Percentiles rank a stretch among this genome's conserved stretches.
These are phyloP conservation scores for Cryptococcus hybrid DNA, from an alignment of 1,284 basidiomycete species.

Conservation along the genomic window DNA sequence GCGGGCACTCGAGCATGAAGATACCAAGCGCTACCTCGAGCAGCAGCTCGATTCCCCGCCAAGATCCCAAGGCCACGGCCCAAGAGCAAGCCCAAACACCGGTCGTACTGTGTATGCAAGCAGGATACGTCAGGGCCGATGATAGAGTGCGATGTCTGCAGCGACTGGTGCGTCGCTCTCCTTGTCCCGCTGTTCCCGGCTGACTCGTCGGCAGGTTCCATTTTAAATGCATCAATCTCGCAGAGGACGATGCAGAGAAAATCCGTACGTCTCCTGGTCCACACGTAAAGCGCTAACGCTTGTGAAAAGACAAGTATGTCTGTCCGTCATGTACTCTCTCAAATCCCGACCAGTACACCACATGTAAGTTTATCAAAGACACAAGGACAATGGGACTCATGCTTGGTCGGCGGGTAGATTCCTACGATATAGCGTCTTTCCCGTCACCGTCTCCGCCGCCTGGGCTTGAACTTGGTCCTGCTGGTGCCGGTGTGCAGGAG, in stretches of 20 bases:
- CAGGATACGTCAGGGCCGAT: constrained; percentile 32
- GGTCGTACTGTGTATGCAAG: constrained; percentile 38
- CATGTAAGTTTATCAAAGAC: constrained; percentile 31
- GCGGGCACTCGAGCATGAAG: constrained; percentile 28
- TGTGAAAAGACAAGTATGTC: constrained; percentile 29
- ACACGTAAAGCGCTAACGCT: not conserved
- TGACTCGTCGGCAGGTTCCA: constrained; percentile 38
- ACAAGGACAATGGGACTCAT: not conserved
- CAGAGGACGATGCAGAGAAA: constrained; percentile 31
- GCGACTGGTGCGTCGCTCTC: constrained; percentile 38
- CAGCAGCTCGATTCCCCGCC: not conserved
- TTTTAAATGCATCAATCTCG: constrained; percentile 35
- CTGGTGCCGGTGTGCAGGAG: too few relatives aligned
- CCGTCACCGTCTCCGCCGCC: constrained; percentile 33
- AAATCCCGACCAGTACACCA: constrained; percentile 28
- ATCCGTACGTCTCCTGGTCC: constrained; percentile 30
- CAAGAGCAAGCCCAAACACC: constrained; percentile 24
- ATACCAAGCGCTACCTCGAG: constrained; percentile 23
- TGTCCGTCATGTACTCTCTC: constrained; percentile 28
- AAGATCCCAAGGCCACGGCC: constrained; percentile 9
- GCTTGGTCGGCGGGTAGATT: constrained; percentile 18
- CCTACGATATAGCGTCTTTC: constrained; percentile 30
- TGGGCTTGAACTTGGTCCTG: constrained; percentile 3
- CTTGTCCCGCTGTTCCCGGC: not conserved
- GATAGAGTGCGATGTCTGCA: constrained; percentile 46